Conservation (phyloP, 2,329 filamentous ascomycete genomes). For the Botrytis fragariae region DNA sequence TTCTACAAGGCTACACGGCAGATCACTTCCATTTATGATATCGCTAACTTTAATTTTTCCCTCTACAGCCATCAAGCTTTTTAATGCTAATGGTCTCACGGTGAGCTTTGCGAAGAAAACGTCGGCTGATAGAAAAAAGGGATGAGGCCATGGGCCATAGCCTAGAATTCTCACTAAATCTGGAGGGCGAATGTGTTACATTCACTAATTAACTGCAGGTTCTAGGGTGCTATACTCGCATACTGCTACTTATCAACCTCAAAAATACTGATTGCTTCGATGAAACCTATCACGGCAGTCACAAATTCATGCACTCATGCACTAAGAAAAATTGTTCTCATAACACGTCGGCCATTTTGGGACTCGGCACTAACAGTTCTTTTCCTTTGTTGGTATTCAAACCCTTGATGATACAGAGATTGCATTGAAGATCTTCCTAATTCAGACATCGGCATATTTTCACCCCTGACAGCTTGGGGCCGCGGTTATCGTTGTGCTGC, state of each 20-base stretch:
- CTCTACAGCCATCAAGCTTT: not conserved
- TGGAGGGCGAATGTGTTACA: not conserved
- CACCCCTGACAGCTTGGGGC: not conserved
- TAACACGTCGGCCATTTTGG: constrained; percentile 1
- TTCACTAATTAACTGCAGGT: constrained; percentile 4
- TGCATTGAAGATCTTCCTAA: constrained; percentile 20
- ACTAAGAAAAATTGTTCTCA: constrained; percentile 11
- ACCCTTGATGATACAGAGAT: constrained; percentile 14
- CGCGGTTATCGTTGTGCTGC: constrained; percentile 13
- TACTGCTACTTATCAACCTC: not conserved
- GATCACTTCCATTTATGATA: not conserved
- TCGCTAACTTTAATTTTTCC: not conserved
- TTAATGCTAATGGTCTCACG: not conserved
- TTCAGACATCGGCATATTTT: constrained; percentile 15
- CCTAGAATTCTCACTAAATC: not conserved
- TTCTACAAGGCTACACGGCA: constrained; percentile 15
- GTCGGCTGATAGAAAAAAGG: constrained; percentile 9
- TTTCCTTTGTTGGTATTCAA: constrained; percentile 12
- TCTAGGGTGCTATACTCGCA: not conserved
- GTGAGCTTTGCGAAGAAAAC: not conserved
- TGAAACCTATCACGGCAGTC: constrained; percentile 14
- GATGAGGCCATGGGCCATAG: constrained; percentile 2
- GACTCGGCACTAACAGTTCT: constrained; percentile 1
- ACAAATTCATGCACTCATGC: constrained; percentile 3
- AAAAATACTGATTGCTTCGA: not conserved